Evolutionary conservation across 2,329 filamentous ascomycete species (phyloP).

Genomic region (Leptographium procerum): DNA sequence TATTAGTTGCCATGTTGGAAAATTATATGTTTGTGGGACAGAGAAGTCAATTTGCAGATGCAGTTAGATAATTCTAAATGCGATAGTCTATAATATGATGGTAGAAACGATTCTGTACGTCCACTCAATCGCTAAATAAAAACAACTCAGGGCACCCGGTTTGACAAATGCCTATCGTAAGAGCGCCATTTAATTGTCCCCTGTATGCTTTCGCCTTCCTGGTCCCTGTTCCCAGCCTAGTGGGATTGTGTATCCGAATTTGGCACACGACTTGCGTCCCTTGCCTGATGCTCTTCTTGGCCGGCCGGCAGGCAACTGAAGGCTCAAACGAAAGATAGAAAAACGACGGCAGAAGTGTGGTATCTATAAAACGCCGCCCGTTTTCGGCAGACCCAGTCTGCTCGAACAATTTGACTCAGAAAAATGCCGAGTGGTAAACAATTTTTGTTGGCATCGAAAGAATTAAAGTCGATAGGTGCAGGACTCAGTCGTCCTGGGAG

Average conservation of each 20-base stretch:
- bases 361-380: not conserved
- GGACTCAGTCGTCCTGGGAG: conserved; percentile 15
- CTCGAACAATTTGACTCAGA: not conserved
- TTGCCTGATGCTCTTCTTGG: not conserved
- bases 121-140: not conserved
- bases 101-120: not conserved
- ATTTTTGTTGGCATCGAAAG: not conserved
- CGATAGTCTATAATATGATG: not conserved
- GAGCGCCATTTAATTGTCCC: not conserved
- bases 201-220: not conserved
- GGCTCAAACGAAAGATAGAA: not conserved
- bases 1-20: no score
- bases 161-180: not conserved
- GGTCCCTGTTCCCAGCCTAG: not conserved
- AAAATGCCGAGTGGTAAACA: not conserved
- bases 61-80: no score
- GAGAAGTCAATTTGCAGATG: no score
- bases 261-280: not conserved
- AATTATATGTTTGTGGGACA: no score
- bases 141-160: not conserved
- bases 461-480: not conserved
- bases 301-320: not conserved
- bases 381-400: not conserved
- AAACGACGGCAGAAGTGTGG: not conserved
- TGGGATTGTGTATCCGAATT: not conserved